Evolutionary conservation across 2,329 filamentous ascomycete genomes (phyloP).

Genomic region (Epicoccum sorghinum): DNA sequence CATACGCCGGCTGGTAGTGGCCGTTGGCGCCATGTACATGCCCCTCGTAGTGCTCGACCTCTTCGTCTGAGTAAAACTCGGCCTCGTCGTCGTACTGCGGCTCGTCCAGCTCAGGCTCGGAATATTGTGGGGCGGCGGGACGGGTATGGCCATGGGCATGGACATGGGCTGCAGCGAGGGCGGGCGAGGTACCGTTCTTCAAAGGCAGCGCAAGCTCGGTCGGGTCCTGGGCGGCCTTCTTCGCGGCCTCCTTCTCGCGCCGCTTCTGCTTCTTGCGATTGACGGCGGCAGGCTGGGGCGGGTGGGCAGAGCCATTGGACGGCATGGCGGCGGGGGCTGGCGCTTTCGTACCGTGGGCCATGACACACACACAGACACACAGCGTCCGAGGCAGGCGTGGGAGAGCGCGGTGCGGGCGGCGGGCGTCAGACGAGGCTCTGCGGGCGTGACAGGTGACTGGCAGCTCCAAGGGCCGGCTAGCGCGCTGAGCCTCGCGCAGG

Average conservation of each 20-base stretch:
- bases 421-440: constrained; percentile 16
- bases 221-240: constrained; percentile 52
- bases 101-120: constrained; percentile 54
- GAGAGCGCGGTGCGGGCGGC: constrained; percentile 1
- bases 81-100: constrained; percentile 37
- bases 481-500: constrained; percentile 13
- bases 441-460: constrained; percentile 16
- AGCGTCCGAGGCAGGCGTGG: neutral
- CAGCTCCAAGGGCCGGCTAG: constrained; percentile 20
- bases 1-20: constrained; percentile 37
- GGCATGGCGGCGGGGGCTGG: constrained; percentile 44
- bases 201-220: constrained; percentile 21
- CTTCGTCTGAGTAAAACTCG: constrained; percentile 51
- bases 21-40: constrained; percentile 41
- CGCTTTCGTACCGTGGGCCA: constrained; percentile 11
- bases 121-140: constrained; percentile 49
- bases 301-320: constrained; percentile 30
- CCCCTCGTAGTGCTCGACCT: constrained; percentile 35
- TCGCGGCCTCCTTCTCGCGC: constrained; percentile 80
- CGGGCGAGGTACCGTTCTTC: constrained; percentile 14
- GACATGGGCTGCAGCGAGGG: constrained; percentile 5
- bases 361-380: neutral
- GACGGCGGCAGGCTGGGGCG: constrained; percentile 54
- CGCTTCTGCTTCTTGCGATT: constrained; percentile 97
- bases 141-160: constrained; percentile 12